Conservation (phyloP, 1,284 basidiomycete species). For the Anthracocystis walkeri region DNA sequence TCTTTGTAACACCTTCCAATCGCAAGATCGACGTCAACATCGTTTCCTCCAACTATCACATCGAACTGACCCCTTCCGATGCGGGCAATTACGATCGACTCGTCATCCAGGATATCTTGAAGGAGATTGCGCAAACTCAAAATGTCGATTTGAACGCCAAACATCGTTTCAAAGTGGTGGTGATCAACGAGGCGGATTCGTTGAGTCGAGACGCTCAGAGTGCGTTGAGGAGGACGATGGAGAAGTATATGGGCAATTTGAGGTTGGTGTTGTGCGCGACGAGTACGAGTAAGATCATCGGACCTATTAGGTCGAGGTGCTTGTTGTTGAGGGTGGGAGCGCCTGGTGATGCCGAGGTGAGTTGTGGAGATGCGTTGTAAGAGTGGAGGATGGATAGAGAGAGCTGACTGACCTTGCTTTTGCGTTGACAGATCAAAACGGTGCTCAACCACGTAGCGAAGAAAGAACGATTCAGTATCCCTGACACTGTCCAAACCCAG, state of each 20-base stretch:
- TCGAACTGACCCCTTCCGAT: conserved; percentile 97
- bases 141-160: conserved; percentile 95
- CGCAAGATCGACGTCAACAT: conserved; percentile 96
- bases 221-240: conserved; percentile 96
- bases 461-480: conserved; percentile 83
- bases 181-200: conserved; percentile 97
- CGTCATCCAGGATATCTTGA: conserved; percentile 95
- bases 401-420: not conserved
- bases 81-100: conserved; percentile 95
- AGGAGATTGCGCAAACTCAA: conserved; percentile 99
- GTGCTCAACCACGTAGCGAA: conserved; percentile 84
- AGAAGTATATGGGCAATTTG: conserved; percentile 97
- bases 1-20: conserved; percentile 93
- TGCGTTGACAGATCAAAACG: conserved; percentile 76
- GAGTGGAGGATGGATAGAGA: no score
- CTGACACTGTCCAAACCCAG: conserved; percentile 78
- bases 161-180: conserved; percentile 97
- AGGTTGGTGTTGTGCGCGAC: conserved; percentile 97
- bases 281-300: conserved; percentile 94
- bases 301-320: conserved; percentile 95
- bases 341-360: conserved; percentile 77
- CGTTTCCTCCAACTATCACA: conserved; percentile 91
- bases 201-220: conserved; percentile 96
- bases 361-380: conserved; percentile 1
- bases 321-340: conserved; percentile 92